These are phyloP conservation scores for Sporothrix globosa DNA, from an alignment of 2,329 filamentous ascomycete species.

Conservation along the genomic window DNA sequence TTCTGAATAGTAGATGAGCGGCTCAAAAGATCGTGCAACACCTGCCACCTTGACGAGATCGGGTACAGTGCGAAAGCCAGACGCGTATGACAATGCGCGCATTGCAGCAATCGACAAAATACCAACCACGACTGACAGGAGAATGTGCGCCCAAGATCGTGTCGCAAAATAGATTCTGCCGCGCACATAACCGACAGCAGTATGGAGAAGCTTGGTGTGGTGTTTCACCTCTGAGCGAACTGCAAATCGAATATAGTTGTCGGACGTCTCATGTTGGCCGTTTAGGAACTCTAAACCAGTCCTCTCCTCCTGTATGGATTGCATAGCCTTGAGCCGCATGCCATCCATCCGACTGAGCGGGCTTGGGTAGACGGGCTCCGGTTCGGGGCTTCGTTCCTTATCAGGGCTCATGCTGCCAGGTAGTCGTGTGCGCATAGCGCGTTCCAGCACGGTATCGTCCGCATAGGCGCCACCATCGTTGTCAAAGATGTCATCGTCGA, in stretches of 20 bases:
- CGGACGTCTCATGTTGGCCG: neutral
- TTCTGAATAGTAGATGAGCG: constrained; percentile 92
- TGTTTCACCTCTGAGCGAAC: constrained; percentile 2
- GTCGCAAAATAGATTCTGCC: constrained; percentile 64
- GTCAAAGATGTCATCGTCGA: constrained; percentile 33
- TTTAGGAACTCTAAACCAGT: neutral
- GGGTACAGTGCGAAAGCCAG: constrained; percentile 67
- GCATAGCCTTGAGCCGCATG: constrained; percentile 11
- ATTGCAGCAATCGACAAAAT: constrained; percentile 68
- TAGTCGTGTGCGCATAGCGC: constrained; percentile 58
- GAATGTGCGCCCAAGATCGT: constrained; percentile 68
- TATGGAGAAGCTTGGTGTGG: constrained; percentile 79
- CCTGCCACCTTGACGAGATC: constrained; percentile 90
- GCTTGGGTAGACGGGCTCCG: constrained; percentile 44
- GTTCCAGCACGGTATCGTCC: constrained; percentile 50
- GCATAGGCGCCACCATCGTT: constrained; percentile 22
- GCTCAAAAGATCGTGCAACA: constrained; percentile 88
- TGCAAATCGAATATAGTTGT: constrained; percentile 9
- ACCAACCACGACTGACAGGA: constrained; percentile 63
- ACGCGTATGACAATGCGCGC: constrained; percentile 70
- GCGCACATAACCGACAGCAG: constrained; percentile 66
- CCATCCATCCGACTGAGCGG: constrained; percentile 17
- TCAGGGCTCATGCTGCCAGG: constrained; percentile 61
- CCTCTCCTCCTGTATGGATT: constrained; percentile 37
- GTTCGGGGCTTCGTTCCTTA: constrained; percentile 56